Conservation (phyloP, 768 basidiomycete species). For the Leccinellum albellum region DNA sequence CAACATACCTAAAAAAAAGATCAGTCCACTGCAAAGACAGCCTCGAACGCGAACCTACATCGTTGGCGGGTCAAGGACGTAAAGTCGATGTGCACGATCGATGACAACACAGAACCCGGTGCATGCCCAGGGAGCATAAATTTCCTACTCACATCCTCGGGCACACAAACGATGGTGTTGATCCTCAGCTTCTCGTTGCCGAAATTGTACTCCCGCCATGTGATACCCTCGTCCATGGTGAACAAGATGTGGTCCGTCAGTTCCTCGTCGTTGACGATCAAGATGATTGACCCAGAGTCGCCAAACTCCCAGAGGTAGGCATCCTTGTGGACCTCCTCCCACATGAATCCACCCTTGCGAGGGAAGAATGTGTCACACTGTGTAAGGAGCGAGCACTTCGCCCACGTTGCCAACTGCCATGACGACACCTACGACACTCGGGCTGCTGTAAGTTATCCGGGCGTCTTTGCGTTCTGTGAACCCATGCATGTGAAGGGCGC, state of each 20-base stretch:
- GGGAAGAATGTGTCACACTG: conserved; percentile 94
- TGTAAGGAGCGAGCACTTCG: conserved; percentile 72
- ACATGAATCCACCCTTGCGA: conserved; percentile 94
- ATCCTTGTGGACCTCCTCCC: conserved; percentile 98
- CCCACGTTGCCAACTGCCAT: conserved; percentile 98
- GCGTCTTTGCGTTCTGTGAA: conserved; percentile 92
- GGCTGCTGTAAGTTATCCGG: conserved; percentile 89
- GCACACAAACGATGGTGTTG: conserved; percentile 77
- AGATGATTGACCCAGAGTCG: conserved; percentile 88
- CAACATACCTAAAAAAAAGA: conserved; percentile 52
- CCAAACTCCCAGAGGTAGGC: conserved; percentile 98
- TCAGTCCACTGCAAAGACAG: not conserved
- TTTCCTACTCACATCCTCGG: conserved; percentile 82
- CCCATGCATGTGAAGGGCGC: conserved; percentile 90
- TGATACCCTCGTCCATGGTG: conserved; percentile 83
- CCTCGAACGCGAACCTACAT: conserved; percentile 52
- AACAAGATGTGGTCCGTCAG: conserved; percentile 86
- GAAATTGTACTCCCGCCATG: conserved; percentile 88
- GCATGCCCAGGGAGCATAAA: conserved; percentile 80
- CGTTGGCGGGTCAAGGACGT: conserved; percentile 64
- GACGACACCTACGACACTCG: conserved; percentile 88
- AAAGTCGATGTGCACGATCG: conserved; percentile 87
- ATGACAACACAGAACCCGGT: conserved; percentile 39
- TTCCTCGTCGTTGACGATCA: conserved; percentile 94
- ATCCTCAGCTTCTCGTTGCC: conserved; percentile 67